Evolutionary conservation across 2,329 filamentous ascomycete genomes (phyloP), one percentile per base, ranked within the genome.

Genomic region (Ophioceras dolichostomum): DNA sequence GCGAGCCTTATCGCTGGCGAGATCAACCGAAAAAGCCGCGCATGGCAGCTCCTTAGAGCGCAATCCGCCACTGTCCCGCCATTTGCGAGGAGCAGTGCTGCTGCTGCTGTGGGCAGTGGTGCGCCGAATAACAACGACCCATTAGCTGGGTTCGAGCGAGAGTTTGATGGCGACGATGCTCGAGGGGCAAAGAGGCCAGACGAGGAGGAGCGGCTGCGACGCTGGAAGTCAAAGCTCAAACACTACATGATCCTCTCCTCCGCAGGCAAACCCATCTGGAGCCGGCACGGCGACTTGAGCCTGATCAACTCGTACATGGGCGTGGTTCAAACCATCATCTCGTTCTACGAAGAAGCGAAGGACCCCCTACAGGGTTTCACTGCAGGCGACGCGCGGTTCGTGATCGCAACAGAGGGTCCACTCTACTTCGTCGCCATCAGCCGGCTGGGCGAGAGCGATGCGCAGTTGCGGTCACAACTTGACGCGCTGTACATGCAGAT

Each of bases 401-500:
- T 94, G 19, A 73, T 98, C 42, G 65, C 82, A 36, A 85, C 82
- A 3, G 80, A 88, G 54, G 89, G 87, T 0, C 85, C 88, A 10
- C 68, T 98, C 29, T 93, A 96, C 54, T 79, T 98, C 32, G 84
- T 96, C 34, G 89, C 88, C 32, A 91, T 96, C 51, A 95, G 87
- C 53, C 81, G 80, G 43, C 72, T 98, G 10, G 78, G 81, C n/a
- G 91, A 98, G 58, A 95, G 85, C 54, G 89, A 96, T 53, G 65
- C 75, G 4, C 89, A 98, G 56, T 70, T 98, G 16, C 76, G 84
- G 38, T 73, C 78, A 16, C 91, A 98, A 56, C 73, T 98, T 3
- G 87, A 95, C 46, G 88, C 89, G 10, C 63, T 98, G 27, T 98
- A 98, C 57, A 96, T 94, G 84, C 91, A 98, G 58, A 95, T 98